Percentiles rank a stretch among this genome's conserved stretches.
phyloP scores from a whole-genome alignment of 1,284 basidiomycete genomes.

The Pseudozyma tsukubaensis region DNA sequence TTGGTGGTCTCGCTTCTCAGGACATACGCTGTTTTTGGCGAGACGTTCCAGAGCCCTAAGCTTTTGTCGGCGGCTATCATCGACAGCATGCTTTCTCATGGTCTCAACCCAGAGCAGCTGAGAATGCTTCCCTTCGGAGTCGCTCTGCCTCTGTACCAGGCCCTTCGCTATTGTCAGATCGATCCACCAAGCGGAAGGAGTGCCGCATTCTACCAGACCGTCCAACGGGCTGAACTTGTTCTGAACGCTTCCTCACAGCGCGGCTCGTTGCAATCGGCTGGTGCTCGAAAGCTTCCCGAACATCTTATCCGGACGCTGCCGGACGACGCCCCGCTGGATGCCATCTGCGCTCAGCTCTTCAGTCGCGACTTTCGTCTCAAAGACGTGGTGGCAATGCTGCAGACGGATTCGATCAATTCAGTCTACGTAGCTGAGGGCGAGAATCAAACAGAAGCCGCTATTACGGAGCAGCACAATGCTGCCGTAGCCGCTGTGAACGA shows the following conservation, averaged over 20 bases:
- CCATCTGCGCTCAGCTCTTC: constrained; percentile 62
- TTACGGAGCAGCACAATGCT: constrained; percentile 44
- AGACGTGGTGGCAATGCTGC: constrained; percentile 63
- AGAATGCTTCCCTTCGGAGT: constrained; percentile 76
- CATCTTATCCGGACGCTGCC: constrained; percentile 41
- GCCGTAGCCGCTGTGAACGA: constrained; percentile 44
- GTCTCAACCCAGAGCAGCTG: constrained; percentile 73
- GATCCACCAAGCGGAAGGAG: constrained; percentile 81
- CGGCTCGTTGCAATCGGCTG: constrained; percentile 14
- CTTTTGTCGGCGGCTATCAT: constrained; percentile 71
- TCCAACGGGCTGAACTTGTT: constrained; percentile 82
- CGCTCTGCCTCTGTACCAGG: constrained; percentile 83
- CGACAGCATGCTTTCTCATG: constrained; percentile 73
- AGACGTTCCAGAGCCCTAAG: not conserved
- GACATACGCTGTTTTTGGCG: constrained; percentile 15
- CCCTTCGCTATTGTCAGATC: constrained; percentile 81
- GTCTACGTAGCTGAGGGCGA: constrained; percentile 46
- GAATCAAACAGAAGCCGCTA: constrained; percentile 48
- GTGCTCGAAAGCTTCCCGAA: constrained; percentile 10
- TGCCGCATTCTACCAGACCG: constrained; percentile 77
- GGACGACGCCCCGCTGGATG: constrained; percentile 44
- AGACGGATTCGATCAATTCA: constrained; percentile 46
- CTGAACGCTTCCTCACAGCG: constrained; percentile 26
- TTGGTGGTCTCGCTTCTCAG: constrained; percentile 17
- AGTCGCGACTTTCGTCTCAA: constrained; percentile 57